Conservation (phyloP, 129 eudicot genomes). For the Centrapalus pauciflorus region DNA sequence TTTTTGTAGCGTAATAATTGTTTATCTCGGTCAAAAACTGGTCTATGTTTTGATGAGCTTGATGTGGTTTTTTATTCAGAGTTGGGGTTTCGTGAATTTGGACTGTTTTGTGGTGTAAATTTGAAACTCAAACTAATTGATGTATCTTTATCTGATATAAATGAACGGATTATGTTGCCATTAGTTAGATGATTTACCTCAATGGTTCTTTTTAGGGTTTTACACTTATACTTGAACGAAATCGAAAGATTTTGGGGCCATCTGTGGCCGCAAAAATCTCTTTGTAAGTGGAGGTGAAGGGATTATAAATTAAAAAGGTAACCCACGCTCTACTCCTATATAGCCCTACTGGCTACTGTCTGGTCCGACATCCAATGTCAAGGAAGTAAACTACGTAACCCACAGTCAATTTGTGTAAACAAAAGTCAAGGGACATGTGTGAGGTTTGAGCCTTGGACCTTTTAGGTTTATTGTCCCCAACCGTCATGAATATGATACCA, state of each 20-base stretch:
- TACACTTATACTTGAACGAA: not conserved
- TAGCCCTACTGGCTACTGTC: no score
- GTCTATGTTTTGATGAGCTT: not conserved
- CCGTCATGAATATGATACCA: no score
- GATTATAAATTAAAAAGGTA: no score
- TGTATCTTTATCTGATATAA: not conserved
- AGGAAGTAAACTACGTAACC: no score
- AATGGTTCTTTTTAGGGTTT: not conserved
- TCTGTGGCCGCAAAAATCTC: no score
- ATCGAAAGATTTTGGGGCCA: not conserved
- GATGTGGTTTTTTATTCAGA: not conserved
- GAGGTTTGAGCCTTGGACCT: no score
- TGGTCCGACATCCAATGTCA: no score
- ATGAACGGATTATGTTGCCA: not conserved
- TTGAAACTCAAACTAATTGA: not conserved
- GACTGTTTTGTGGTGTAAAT: not conserved
- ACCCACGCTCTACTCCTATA: no score
- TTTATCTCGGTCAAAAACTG: not conserved
- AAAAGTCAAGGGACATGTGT: no score
- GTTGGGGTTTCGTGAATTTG: not conserved
- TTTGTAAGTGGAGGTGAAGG: no score
- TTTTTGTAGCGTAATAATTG: not conserved
- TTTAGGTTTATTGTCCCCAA: no score
- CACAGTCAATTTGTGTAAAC: no score
- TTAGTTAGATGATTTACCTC: not conserved